Conservation (phyloP, 1,139 yeast genomes). For the Saccharomycopsis crataegensis region DNA sequence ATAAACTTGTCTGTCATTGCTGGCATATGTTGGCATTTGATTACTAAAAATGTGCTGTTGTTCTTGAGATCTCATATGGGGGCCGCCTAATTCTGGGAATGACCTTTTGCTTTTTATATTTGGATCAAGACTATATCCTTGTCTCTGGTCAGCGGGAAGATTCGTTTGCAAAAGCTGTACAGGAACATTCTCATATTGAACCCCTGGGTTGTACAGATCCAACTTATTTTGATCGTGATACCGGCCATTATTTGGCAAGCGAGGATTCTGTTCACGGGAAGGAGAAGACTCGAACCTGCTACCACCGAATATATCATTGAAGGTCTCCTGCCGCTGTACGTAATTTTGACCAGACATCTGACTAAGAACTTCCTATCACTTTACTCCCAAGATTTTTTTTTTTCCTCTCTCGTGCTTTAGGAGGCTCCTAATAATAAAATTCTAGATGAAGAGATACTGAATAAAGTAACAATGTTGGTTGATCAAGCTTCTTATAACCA, state of each 20-base stretch:
- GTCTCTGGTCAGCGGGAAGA: background rate
- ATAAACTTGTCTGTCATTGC: background rate
- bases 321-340: conserved; percentile 25
- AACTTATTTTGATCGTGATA: conserved; percentile 14
- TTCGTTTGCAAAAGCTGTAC: conserved; percentile 1
- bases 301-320: conserved; percentile 28
- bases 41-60: too few relatives aligned
- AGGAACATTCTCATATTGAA: conserved; percentile 16
- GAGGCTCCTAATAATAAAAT: too few relatives aligned
- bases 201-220: conserved; percentile 8
- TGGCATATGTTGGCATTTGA: background rate
- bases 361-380: too few relatives aligned
- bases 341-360: conserved; percentile 21
- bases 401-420: too few relatives aligned
- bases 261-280: background rate
- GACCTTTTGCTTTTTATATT: background rate
- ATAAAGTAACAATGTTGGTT: too few relatives aligned
- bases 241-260: conserved; percentile 16
- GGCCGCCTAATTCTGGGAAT: background rate
- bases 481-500: too few relatives aligned
- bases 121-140: background rate
- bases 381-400: too few relatives aligned
- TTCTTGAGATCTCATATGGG: background rate
- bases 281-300: background rate
- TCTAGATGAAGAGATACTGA: too few relatives aligned